A percentile compares a stretch with the other conserved stretches of the same genome.
Conservation (phyloP, 1,284 basidiomycete genomes). For the Melampsora americana region DNA sequence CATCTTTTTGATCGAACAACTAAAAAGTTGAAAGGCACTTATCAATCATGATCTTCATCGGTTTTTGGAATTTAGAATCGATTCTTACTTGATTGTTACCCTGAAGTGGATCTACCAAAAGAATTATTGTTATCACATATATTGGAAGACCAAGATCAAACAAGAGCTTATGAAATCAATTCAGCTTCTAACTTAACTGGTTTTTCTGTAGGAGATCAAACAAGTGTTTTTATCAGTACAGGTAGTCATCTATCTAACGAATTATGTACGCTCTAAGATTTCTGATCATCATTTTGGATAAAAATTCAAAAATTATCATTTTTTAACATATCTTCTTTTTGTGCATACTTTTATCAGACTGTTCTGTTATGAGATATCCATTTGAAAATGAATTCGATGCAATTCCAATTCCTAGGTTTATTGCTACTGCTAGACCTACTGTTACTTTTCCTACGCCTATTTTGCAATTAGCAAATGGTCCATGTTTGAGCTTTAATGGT, state of each 20-base stretch:
- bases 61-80: slow-evolving; percentile 4
- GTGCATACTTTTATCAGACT: slow-evolving; percentile 5
- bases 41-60: neutral
- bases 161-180: neutral
- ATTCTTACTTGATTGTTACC: slow-evolving; percentile 15
- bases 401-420: slow-evolving; percentile 9
- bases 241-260: slow-evolving; percentile 13
- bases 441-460: slow-evolving; percentile 30
- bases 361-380: slow-evolving; percentile 2
- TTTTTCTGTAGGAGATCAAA: neutral
- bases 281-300: neutral
- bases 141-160: slow-evolving; percentile 24
- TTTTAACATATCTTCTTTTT: neutral
- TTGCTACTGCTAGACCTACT: neutral
- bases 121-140: slow-evolving; percentile 13
- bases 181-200: slow-evolving; percentile 14
- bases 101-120: slow-evolving; percentile 26
- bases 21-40: neutral
- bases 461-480: slow-evolving; percentile 23
- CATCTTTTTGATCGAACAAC: neutral
- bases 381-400: neutral
- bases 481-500: slow-evolving; percentile 12
- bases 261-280: slow-evolving; percentile 12
- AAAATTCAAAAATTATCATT: neutral
- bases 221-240: slow-evolving; percentile 5